Conservation (phyloP, 148 eudicot species). For the Camellia sinensis region DNA sequence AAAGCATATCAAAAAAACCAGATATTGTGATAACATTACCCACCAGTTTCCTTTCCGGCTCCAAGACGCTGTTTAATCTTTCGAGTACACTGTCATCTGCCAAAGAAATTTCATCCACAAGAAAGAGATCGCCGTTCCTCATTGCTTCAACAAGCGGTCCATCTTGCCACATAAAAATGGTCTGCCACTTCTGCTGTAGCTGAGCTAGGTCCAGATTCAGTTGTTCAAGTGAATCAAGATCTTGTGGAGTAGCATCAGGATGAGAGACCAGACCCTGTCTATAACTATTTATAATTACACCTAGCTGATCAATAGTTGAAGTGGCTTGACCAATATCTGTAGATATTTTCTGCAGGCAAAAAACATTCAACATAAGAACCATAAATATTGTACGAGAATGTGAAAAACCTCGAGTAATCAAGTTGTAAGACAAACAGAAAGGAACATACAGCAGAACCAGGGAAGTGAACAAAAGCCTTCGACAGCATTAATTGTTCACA, state of each 20-base stretch:
- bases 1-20: constrained; percentile 2
- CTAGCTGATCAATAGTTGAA: constrained; percentile 49
- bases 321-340: constrained; percentile 68
- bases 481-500: constrained; percentile 54
- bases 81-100: constrained; percentile 99
- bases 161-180: constrained; percentile 91
- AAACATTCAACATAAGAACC: constrained; percentile 7
- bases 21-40: constrained; percentile 18
- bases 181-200: constrained; percentile 79
- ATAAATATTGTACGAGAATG: not conserved
- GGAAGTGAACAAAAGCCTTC: constrained; percentile 46
- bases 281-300: constrained; percentile 43
- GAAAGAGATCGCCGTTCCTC: constrained; percentile 83
- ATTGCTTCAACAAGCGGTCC: constrained; percentile 95
- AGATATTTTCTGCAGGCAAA: constrained; percentile 54
- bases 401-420: not conserved
- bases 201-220: constrained; percentile 41
- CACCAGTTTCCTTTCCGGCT: constrained; percentile 96
- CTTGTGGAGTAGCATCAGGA: constrained; percentile 47
- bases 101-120: constrained; percentile 96
- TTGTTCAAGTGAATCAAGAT: constrained; percentile 44
- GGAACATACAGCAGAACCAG: constrained; percentile 50
- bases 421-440: not conserved
- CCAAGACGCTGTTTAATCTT: constrained; percentile 93
- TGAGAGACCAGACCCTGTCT: constrained; percentile 36